Percentiles rank a stretch among this genome's conserved stretches.
phyloP scores from a whole-genome alignment of 2,329 filamentous ascomycete species.

The Ophiostoma quercus region DNA sequence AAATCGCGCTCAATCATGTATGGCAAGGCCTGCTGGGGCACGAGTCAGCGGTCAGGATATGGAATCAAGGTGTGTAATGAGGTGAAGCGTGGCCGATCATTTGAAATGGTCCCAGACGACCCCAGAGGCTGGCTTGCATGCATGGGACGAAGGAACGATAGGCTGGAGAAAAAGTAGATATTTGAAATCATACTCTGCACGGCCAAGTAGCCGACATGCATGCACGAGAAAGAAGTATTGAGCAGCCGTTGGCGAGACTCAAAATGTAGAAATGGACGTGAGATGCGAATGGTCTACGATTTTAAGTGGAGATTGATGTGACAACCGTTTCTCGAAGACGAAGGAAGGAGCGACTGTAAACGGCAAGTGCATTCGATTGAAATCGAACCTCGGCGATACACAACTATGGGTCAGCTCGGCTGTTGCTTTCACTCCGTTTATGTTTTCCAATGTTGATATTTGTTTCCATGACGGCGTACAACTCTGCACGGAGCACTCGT shows the following conservation, averaged over 20 bases:
- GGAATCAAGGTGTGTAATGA: constrained; percentile 1
- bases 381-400: neutral
- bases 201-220: neutral
- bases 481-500: neutral
- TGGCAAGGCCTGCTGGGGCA: neutral
- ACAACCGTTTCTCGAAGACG: constrained; percentile 5
- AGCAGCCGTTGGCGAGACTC: neutral
- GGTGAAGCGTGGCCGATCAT: neutral
- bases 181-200: neutral
- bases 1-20: neutral
- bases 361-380: neutral
- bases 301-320: neutral
- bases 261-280: neutral
- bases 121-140: neutral
- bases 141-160: neutral
- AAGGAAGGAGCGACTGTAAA: constrained; percentile 1
- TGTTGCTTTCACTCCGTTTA: neutral
- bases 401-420: neutral
- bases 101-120: too few relatives aligned
- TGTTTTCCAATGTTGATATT: neutral
- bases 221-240: neutral
- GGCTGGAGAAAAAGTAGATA: neutral
- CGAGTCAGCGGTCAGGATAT: neutral
- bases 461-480: neutral
- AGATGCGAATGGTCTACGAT: neutral